Evolutionary conservation across 495 filamentous ascomycete genomes (phyloP), one percentile per base, ranked within the genome.

Genomic region (Neurospora tetraspora): DNA sequence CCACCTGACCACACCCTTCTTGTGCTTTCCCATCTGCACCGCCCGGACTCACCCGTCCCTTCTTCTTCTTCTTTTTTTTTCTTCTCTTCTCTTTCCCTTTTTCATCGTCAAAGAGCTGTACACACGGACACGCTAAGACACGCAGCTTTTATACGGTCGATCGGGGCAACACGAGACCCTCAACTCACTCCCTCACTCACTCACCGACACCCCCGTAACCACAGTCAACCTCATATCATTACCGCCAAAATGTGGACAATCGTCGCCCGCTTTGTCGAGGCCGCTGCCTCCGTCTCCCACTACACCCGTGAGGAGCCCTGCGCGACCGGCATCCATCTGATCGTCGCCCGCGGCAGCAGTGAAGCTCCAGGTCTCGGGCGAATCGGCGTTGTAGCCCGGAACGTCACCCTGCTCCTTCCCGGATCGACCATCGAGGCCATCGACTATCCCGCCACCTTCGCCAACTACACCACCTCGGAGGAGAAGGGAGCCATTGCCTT

Each of bases 401-500:
- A 72, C 38, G 72, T 73, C 18, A 61, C 70, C 23, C 23, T 69
- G 27, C 39, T 68, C 47, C 37, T 77, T 7, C 74, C 76, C 70
- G 70, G 70, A 43, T 70, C 71, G 11, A 39, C 70, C n/a, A 59
- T 73, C 23, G 72, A 23, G 1, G 69, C 70, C 9, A 37, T 77
- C 40, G 74, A 72, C 70, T 77, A 77, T 43, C 76, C 76, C 43
- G 76, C 76, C 34, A 73, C 68, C 4, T 68, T 77, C 2, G 16
- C 37, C 1, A 68, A 70, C 47, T 77, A 77, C 76, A 68, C 40
- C 36, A 34, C 5, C 16, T 77, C 76, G 8, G 71, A 73, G 65
- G 68, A 61, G 31, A 43, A 70, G 40, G 78, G 77, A n/a, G 73
- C 73, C 10, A 20, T 69, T 8, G 74, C 45, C 18, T 75, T 80